Evolutionary conservation across 257 asterid genomes (phyloP).

Genomic region (Handroanthus guayacan): DNA sequence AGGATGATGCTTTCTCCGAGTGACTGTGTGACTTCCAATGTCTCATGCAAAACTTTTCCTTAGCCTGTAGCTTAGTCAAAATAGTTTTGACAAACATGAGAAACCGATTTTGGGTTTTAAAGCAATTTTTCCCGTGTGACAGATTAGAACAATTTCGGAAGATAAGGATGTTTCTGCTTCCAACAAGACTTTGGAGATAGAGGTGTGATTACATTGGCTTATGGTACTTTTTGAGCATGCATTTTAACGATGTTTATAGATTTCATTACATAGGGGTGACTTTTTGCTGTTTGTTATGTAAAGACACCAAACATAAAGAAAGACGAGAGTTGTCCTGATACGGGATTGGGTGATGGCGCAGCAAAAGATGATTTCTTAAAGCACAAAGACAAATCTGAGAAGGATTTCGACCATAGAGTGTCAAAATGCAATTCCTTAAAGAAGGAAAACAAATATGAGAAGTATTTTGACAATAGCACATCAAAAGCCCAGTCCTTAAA

Average conservation of each 20-base stretch:
- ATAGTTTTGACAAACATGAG: conserved; percentile 3
- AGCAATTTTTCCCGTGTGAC: background rate
- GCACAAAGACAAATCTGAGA: no score
- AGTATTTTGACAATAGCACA: conserved; percentile 35
- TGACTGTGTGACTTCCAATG: background rate
- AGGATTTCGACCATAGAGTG: no score
- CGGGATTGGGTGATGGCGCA: no score
- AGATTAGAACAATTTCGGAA: conserved; percentile 35
- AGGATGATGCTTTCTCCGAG: conserved; percentile 29
- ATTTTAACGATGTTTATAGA: conserved; percentile 14
- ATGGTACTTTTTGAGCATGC: conserved; percentile 6
- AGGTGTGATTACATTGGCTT: conserved; percentile 43
- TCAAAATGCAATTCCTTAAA: no score
- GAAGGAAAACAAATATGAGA: background rate
- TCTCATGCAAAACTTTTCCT: conserved; percentile 10
- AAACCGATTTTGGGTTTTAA: background rate
- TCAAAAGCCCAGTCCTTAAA: conserved; percentile 29
- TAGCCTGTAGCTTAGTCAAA: background rate
- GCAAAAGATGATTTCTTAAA: no score
- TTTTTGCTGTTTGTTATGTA: conserved; percentile 34
- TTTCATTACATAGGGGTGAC: conserved; percentile 15
- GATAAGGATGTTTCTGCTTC: conserved; percentile 34
- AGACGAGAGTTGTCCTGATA: conserved; percentile 25
- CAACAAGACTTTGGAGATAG: conserved; percentile 32
- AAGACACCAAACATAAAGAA: conserved; percentile 38